Base-by-base conservation (phyloP, 176 grass and related monocot genomes). In the Alopecurus myosuroides region DNA sequence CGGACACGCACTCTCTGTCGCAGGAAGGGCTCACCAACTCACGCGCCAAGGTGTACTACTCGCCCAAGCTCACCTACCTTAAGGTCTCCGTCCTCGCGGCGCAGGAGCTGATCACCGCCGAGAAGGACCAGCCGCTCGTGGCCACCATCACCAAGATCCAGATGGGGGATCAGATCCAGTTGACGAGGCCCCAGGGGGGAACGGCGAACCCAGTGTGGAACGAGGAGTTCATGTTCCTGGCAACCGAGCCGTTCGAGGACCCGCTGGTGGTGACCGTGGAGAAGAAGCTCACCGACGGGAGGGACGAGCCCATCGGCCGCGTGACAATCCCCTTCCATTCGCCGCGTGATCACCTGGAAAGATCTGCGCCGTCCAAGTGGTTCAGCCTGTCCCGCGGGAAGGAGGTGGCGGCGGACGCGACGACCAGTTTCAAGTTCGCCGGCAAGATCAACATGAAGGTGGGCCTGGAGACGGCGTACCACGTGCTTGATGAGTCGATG, bases 401-500 rank as follows among this genome's bases (percentile, higher is more conserved):
- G 29, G 58, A 89, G 74, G 86, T 81, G 0, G 82, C 66, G 28
- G 87, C 64, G n/a, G 77, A 46, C 15, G 86, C n/a, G 9, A 11
- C 44, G 34, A 28, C 70, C 0, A 42, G 76, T 15, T 2, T 50
- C 6, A 51, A 4, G 26, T 97, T 97, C 77, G 50, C 92, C 48
- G 84, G 79, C 86, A 94, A 94, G 85, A 67, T 94, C 73, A 78
- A 91, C 83, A 85, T 93, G 33, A 70, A 81, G 18, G 45, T 97
- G 0, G 84, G 86, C 70, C 90, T 92, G 40, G 94, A 97, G 65
- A 80, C 88, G 34, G 92, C 92, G 20, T 97, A 97, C 88, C 94
- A 97, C 58, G 92, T 97, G 28, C 82, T 92, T 70, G 90, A 89
- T 75, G 94, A 97, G 88, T 92, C 90, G 14, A 90, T 87, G 31